A percentile compares a stretch with the other conserved stretches of the same genome.
phyloP scores from a whole-genome alignment of 2,329 filamentous ascomycete species.

The Furcasterigmium furcatum region DNA sequence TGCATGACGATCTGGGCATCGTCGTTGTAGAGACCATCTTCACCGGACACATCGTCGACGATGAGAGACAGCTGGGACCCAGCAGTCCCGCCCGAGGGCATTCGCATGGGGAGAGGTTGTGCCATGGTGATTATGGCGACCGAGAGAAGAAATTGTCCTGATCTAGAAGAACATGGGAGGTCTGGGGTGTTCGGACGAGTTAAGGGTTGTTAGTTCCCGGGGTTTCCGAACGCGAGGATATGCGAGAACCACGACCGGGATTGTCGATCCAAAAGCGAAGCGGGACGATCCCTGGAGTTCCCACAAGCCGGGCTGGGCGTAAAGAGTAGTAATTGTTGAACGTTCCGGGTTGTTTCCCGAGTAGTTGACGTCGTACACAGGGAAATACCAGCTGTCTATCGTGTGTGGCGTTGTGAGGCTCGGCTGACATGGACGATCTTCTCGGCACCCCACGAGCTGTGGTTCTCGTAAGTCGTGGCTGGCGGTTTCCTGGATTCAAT shows the following conservation, averaged over 20 bases:
- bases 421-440: background rate
- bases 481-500: no score
- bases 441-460: background rate
- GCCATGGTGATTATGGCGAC: background rate
- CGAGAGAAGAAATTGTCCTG: background rate
- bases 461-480: no score
- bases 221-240: background rate
- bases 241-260: background rate
- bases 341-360: no score
- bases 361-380: no score
- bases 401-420: background rate
- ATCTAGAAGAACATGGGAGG: no score
- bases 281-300: no score
- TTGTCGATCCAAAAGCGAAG: background rate
- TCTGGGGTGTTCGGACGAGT: no score
- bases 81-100: background rate
- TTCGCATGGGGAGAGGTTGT: background rate
- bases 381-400: no score
- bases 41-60: slow-evolving; percentile 16
- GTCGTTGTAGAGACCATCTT: slow-evolving; percentile 40
- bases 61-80: background rate
- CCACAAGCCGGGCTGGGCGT: no score
- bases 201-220: background rate
- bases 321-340: no score
- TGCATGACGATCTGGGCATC: slow-evolving; percentile 59